Conservation (phyloP, 1,284 basidiomycete species). For the Pterula multifida region DNA sequence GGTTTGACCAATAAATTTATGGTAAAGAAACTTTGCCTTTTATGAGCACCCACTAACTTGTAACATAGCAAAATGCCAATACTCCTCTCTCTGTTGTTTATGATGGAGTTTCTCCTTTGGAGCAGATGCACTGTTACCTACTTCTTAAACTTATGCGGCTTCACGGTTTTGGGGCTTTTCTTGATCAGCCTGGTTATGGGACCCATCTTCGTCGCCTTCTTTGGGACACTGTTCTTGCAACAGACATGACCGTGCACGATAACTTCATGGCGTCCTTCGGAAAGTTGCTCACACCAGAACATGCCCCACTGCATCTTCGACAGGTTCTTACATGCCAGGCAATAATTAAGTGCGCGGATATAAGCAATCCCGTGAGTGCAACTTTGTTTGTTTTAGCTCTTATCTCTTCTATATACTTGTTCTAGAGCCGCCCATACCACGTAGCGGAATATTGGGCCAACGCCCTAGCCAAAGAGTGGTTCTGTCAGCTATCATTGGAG, state of each 20-base stretch:
- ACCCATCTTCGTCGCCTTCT: slow-evolving; percentile 61
- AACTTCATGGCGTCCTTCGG: slow-evolving; percentile 69
- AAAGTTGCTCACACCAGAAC: slow-evolving; percentile 28
- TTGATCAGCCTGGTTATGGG: slow-evolving; percentile 40
- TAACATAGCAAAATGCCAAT: slow-evolving; percentile 75
- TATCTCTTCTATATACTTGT: slow-evolving; percentile 12
- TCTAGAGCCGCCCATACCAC: slow-evolving; percentile 77
- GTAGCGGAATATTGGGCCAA: slow-evolving; percentile 87
- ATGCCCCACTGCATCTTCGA: slow-evolving; percentile 28
- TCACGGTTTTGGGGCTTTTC: slow-evolving; percentile 60
- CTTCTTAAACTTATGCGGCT: slow-evolving; percentile 73
- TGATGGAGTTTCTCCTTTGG: slow-evolving; percentile 80
- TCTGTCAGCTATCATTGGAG: slow-evolving; percentile 75
- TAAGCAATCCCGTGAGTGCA: slow-evolving; percentile 81
- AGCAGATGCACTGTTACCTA: slow-evolving; percentile 86
- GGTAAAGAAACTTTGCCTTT: slow-evolving; percentile 38
- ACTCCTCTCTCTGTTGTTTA: slow-evolving; percentile 82
- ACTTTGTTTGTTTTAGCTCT: slow-evolving; percentile 7
- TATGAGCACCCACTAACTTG: background rate
- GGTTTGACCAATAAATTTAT: slow-evolving; percentile 87
- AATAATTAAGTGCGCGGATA: slow-evolving; percentile 92
- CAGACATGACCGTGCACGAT: slow-evolving; percentile 86
- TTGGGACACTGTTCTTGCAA: slow-evolving; percentile 73
- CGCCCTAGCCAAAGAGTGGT: slow-evolving; percentile 83
- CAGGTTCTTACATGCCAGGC: slow-evolving; percentile 78